Evolutionary conservation across 2,329 filamentous ascomycete species (phyloP), one percentile per base, ranked within the genome.

Genomic region (Claviceps sp.): DNA sequence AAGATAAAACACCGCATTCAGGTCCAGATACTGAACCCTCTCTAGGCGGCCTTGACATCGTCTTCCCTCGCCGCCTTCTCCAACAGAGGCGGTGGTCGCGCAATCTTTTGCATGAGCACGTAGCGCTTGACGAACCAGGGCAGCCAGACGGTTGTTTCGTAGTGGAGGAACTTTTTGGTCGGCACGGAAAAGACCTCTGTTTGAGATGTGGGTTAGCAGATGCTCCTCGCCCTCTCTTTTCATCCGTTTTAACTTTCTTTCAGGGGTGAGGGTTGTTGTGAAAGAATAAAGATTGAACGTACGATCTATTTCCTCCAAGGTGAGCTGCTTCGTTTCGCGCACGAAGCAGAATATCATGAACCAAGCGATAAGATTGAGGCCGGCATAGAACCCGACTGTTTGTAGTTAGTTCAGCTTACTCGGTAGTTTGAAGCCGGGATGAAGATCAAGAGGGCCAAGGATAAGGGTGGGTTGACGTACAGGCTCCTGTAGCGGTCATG

Each of bases 251-350:
- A 9, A 20, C 20, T 26, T 26, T 26, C 1, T 56, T 50, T 56
- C 4, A 26, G 8, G 4, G 22, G 30, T 18, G 6, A 2, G 7
- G 16, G 20, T 26, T 20, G 4, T 38, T 13, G 20, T 4, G 5
- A 34, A 26, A 30, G 6, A 5, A 37, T 5, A 2, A 37, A 47
- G 24, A 7, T 4, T 18, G 8, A 11, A 56, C 59, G 53, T 54
- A 61, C 59, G 51, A 45, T 65, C 63, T 37, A 65, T 11, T 40
- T 74, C 72, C 57, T 74, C 72, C 6, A 75, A 64, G 0, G 70
- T 73, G 48, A 70, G 66, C 57, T 73, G 70, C 63, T 73, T 74
- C 1, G 72, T 74, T 59, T 74, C 72, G 13, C 70, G 71, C 1
- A 75, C 67, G 54, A 73, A 67, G 57, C 71, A 67, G 62, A 74